A percentile compares a stretch with the other conserved stretches of the same genome.
phyloP scores from a whole-genome alignment of 2,329 filamentous ascomycete species.

The Pleurostoma richardsiae region DNA sequence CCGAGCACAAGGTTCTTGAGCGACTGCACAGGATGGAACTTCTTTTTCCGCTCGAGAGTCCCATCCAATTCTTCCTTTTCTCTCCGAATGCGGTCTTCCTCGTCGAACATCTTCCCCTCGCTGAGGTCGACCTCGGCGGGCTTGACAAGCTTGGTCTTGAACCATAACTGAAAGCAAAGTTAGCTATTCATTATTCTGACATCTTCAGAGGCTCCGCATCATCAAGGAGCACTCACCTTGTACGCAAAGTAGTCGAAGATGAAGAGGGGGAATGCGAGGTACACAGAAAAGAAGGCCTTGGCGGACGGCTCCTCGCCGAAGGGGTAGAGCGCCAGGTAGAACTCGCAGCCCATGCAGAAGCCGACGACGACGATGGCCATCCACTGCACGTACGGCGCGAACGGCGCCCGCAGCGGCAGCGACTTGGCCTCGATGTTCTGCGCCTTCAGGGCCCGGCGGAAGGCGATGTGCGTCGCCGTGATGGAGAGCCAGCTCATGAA shows the following conservation, averaged over 20 bases:
- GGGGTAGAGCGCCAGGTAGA: constrained; percentile 4
- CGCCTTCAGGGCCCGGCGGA: constrained; percentile 2
- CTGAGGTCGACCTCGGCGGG: constrained; percentile 20
- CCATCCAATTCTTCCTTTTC: constrained; percentile 35
- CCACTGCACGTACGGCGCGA: constrained; percentile 4
- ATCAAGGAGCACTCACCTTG: constrained; percentile 1
- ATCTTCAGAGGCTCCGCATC: not conserved
- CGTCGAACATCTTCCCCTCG: constrained; percentile 15
- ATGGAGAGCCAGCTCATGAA: constrained; percentile 5
- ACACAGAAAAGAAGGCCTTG: constrained; percentile 3
- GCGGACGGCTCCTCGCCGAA: not conserved
- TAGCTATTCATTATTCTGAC: not conserved
- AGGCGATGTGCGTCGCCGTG: constrained; percentile 2
- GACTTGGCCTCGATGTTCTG: constrained; percentile 4
- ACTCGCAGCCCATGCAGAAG: constrained; percentile 5
- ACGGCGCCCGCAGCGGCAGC: constrained; percentile 1
- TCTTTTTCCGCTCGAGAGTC: constrained; percentile 27
- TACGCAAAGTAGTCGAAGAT: constrained; percentile 9
- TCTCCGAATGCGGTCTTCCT: constrained; percentile 10
- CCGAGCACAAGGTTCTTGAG: constrained; percentile 2
- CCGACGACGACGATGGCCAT: not conserved
- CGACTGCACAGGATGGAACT: not conserved
- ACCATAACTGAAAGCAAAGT: constrained; percentile 1
- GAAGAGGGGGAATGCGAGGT: constrained; percentile 7
- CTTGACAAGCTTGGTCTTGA: constrained; percentile 5